Percentiles rank a stretch among this genome's conserved stretches.
Evolutionary conservation across 2,329 filamentous ascomycete species (phyloP).

Genomic region (Botrytis pseudocinerea): DNA sequence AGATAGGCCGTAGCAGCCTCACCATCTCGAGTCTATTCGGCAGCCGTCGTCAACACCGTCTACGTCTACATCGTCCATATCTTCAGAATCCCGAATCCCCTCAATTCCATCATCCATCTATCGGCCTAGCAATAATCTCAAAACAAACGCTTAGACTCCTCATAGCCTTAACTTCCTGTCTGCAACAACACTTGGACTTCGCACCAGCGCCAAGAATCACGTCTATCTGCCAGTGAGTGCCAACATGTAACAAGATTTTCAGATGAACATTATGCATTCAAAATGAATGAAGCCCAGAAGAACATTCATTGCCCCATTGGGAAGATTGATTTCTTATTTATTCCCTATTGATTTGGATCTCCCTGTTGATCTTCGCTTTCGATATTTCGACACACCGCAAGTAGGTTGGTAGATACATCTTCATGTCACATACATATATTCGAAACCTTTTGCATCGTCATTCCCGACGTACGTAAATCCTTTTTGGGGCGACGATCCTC

Average conservation of each 20-base stretch:
- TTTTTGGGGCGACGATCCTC: slow-evolving; percentile 30
- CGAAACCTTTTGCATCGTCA: slow-evolving; percentile 6
- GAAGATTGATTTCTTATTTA: background rate
- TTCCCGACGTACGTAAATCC: slow-evolving; percentile 8
- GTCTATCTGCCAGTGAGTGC: background rate
- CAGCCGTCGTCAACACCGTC: background rate
- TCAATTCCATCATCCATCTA: background rate
- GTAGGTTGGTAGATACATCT: background rate
- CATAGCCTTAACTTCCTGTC: slow-evolving; percentile 13
- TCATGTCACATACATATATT: slow-evolving; percentile 11
- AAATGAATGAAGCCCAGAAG: background rate
- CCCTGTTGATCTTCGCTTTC: background rate
- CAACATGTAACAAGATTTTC: background rate
- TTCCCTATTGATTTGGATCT: background rate
- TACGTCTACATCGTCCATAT: background rate
- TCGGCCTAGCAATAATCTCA: background rate
- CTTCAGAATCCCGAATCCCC: no score
- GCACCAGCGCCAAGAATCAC: background rate
- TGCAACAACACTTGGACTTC: slow-evolving; percentile 18
- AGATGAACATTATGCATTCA: slow-evolving; percentile 6
- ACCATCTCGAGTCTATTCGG: background rate
- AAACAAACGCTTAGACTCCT: slow-evolving; percentile 5
- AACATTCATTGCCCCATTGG: background rate
- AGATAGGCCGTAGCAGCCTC: background rate
- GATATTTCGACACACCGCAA: background rate